phyloP scores from a whole-genome alignment of 2,329 filamentous ascomycete species.

The Dactylellina haptotyla region DNA sequence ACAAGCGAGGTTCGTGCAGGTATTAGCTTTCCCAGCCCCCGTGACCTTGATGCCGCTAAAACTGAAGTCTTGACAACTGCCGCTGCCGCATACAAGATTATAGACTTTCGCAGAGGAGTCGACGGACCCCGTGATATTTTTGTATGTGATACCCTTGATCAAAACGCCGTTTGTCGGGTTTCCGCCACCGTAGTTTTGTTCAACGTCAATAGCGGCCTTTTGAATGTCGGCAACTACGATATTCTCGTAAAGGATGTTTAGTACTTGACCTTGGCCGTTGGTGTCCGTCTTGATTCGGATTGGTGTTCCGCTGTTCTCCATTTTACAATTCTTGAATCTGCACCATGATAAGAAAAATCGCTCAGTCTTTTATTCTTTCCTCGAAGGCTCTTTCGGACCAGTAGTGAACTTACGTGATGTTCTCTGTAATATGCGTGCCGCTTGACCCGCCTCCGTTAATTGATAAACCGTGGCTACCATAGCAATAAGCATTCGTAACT shows the following conservation, averaged over 20 bases:
- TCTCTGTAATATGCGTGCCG: neutral
- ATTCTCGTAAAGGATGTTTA: neutral
- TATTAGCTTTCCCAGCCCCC: no score
- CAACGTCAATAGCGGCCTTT: neutral
- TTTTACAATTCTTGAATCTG: neutral
- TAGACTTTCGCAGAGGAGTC: neutral
- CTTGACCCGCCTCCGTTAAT: neutral
- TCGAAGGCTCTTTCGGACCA: no score
- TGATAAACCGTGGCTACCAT: conserved; percentile 1
- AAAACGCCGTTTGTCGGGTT: neutral
- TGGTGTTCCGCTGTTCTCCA: neutral
- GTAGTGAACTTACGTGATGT: conserved; percentile 2
- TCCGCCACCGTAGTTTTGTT: neutral
- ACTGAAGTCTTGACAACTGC: neutral
- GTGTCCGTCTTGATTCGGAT: neutral
- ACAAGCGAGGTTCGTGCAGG: no score
- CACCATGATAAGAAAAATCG: no score
- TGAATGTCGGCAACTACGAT: neutral
- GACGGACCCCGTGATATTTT: neutral
- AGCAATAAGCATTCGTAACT: conserved; percentile 64
- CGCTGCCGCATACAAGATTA: neutral
- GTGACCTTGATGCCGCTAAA: neutral
- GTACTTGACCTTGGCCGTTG: neutral
- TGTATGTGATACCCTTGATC: neutral
- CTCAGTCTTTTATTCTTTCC: no score